Percentiles rank a stretch among this genome's conserved stretches.
Evolutionary conservation across 352 stramenopile genomes (phyloP).

Genomic region (Stramenopiles sp.): DNA sequence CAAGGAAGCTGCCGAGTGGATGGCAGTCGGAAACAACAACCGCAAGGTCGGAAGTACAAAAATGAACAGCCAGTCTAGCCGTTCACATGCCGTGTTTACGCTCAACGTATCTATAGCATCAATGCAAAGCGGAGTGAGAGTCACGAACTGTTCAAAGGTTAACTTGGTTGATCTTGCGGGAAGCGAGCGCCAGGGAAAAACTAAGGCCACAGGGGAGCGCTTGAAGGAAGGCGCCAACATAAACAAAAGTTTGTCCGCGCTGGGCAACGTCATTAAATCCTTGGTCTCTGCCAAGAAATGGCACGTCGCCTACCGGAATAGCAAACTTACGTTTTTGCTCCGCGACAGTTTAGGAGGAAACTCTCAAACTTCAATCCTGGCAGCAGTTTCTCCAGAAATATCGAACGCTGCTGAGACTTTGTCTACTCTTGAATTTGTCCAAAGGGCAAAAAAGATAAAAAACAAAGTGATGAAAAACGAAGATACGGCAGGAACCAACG

Average conservation of each 20-base stretch:
- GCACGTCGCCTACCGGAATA: constrained; percentile 59
- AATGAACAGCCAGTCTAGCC: constrained; percentile 93
- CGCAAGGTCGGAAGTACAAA: constrained; percentile 58
- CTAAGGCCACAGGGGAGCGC: constrained; percentile 34
- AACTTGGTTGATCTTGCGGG: constrained; percentile 35
- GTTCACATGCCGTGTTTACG: constrained; percentile 93
- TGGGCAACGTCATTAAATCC: constrained; percentile 39
- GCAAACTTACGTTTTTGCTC: constrained; percentile 53
- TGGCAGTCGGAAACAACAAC: constrained; percentile 16
- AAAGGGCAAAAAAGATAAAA: constrained; percentile 55
- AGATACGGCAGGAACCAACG: constrained; percentile 36
- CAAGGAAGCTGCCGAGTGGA: not conserved
- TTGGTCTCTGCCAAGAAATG: constrained; percentile 28
- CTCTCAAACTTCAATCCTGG: constrained; percentile 55
- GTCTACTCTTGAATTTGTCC: constrained; percentile 58
- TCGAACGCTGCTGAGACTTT: constrained; percentile 41
- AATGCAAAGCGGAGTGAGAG: not conserved
- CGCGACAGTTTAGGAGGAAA: constrained; percentile 55
- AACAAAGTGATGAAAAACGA: constrained; percentile 59
- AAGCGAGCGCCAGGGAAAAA: constrained; percentile 37
- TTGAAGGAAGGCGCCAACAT: constrained; percentile 40
- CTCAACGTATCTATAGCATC: constrained; percentile 43
- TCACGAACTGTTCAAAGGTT: constrained; percentile 21
- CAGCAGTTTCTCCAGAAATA: constrained; percentile 46
- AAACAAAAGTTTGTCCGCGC: constrained; percentile 35